phyloP scores from a whole-genome alignment of 169 alveolate species.

The Plasmodium vivax region DNA sequence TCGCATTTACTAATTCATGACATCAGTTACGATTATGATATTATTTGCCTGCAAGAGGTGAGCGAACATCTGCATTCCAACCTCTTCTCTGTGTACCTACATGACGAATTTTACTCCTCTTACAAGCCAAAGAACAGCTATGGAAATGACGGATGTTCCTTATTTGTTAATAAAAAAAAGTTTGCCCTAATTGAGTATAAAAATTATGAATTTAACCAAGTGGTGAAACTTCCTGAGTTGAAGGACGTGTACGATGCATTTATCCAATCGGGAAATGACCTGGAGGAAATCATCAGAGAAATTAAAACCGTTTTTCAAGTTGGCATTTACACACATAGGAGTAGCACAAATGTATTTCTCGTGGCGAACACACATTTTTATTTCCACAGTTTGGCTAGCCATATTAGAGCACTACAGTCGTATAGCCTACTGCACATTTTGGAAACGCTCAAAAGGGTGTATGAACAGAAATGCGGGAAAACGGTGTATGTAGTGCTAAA shows the following conservation, averaged over 20 bases:
- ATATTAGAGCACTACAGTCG: constrained; percentile 58
- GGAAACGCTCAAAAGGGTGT: constrained; percentile 29
- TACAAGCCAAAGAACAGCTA: constrained; percentile 33
- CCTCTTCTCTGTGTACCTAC: constrained; percentile 29
- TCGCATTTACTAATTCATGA: constrained; percentile 58
- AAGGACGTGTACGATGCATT: constrained; percentile 45
- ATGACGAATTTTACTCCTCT: constrained; percentile 35
- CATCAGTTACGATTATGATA: constrained; percentile 40
- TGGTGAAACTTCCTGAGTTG: constrained; percentile 28
- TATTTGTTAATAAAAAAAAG: constrained; percentile 68
- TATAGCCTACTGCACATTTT: constrained; percentile 32
- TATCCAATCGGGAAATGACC: constrained; percentile 15
- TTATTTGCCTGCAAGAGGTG: constrained; percentile 65
- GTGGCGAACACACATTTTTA: constrained; percentile 71
- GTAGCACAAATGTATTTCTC: constrained; percentile 1
- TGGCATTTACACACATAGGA: constrained; percentile 62
- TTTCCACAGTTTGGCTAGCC: constrained; percentile 69
- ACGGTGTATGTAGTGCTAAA: constrained; percentile 27
- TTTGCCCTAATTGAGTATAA: constrained; percentile 33
- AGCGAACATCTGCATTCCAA: constrained; percentile 61
- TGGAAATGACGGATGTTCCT: constrained; percentile 75
- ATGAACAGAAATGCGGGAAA: constrained; percentile 18
- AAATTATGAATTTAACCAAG: constrained; percentile 60
- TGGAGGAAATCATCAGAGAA: constrained; percentile 48
- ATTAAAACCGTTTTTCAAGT: constrained; percentile 62